Percentiles rank a stretch among this genome's conserved stretches.
Evolutionary conservation across 2,329 filamentous ascomycete genomes (phyloP).

Genomic region (Penicillium sp.): DNA sequence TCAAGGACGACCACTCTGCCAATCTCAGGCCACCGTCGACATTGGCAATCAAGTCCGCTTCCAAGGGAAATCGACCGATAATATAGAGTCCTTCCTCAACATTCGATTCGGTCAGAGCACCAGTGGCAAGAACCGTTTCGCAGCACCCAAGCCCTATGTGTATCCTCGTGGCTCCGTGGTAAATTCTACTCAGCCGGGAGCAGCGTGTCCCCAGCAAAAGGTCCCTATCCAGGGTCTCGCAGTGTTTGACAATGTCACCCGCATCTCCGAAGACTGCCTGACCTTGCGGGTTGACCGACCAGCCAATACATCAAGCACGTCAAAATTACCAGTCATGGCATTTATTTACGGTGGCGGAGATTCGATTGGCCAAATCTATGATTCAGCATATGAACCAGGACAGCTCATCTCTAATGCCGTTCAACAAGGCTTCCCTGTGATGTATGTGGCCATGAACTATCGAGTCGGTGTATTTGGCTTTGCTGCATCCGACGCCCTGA

Average conservation of each 20-base stretch:
- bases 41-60: constrained; percentile 1
- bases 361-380: constrained; percentile 16
- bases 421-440: constrained; percentile 9
- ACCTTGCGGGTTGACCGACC: constrained; percentile 15
- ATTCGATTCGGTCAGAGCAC: constrained; percentile 15
- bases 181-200: constrained; percentile 11
- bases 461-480: constrained; percentile 16
- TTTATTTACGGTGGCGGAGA: constrained; percentile 18
- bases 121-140: constrained; percentile 11
- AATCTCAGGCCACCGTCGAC: not conserved
- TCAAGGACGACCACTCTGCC: constrained; percentile 2
- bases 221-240: constrained; percentile 5
- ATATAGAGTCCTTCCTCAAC: constrained; percentile 14
- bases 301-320: constrained; percentile 1
- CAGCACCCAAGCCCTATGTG: constrained; percentile 7
- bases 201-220: constrained; percentile 16
- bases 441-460: constrained; percentile 19
- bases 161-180: constrained; percentile 13
- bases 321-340: constrained; percentile 16
- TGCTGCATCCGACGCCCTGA: constrained; percentile 12
- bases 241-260: constrained; percentile 16
- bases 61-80: constrained; percentile 5
- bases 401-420: constrained; percentile 7
- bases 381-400: constrained; percentile 12
- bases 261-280: constrained; percentile 15